A percentile compares a stretch with the other conserved stretches of the same genome.
Conservation (phyloP, 2,329 filamentous ascomycete genomes). For the Sporothrix euskadiensis region DNA sequence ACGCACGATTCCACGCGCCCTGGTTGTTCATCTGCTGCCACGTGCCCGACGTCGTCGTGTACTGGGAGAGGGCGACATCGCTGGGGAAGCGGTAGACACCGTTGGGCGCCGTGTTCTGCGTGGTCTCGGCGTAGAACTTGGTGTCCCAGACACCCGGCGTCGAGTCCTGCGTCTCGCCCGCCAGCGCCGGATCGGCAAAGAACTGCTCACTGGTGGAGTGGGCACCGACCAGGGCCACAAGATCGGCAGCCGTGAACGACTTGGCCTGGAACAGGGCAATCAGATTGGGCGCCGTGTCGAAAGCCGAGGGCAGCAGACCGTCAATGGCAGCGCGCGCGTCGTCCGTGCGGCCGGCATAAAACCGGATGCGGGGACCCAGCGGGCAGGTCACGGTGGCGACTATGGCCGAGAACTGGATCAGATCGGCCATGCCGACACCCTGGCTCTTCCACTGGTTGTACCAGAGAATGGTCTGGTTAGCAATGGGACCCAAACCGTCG, state of each 20-base stretch:
- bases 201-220: conserved; percentile 53
- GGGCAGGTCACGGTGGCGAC: conserved; percentile 53
- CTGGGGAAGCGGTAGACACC: conserved; percentile 45
- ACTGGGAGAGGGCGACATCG: conserved; percentile 44
- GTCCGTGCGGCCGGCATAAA: conserved; percentile 41
- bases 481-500: conserved; percentile 47
- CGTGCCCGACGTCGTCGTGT: conserved; percentile 41
- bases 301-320: conserved; percentile 48
- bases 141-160: conserved; percentile 54
- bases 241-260: conserved; percentile 51
- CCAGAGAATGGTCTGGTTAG: conserved; percentile 41
- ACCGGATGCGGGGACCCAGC: conserved; percentile 50
- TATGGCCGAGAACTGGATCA: conserved; percentile 47
- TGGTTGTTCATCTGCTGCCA: conserved; percentile 44
- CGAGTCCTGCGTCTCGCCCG: conserved; percentile 47
- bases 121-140: conserved; percentile 49
- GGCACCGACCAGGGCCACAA: conserved; percentile 57
- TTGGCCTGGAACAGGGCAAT: conserved; percentile 52
- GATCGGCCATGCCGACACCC: conserved; percentile 44
- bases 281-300: conserved; percentile 45
- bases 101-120: conserved; percentile 36
- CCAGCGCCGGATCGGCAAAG: conserved; percentile 45
- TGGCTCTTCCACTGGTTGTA: conserved; percentile 48
- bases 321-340: conserved; percentile 2
- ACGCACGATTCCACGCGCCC: conserved; percentile 50